Percentiles rank a stretch among this genome's conserved stretches.
Conservation (phyloP, 2,329 filamentous ascomycete genomes). For the Diplodia sapinea region DNA sequence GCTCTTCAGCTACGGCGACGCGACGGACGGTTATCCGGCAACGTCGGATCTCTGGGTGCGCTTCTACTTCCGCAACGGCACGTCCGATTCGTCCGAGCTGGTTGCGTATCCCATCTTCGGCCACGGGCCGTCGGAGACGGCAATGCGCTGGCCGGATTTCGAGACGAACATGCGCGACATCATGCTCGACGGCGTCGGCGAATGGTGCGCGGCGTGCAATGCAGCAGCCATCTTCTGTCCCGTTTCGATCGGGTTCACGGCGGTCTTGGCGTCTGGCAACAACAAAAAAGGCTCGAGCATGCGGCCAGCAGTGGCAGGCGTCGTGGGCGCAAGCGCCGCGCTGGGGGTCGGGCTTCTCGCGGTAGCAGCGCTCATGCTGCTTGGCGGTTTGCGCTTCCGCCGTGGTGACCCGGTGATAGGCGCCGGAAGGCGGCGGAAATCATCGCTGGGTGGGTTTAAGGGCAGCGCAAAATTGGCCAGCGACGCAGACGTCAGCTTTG, state of each 20-base stretch:
- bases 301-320: conserved; percentile 57
- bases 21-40: conserved; percentile 45
- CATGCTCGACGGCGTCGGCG: conserved; percentile 50
- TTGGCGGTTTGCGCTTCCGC: conserved; percentile 53
- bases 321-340: conserved; percentile 62
- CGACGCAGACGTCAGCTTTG: conserved; percentile 59
- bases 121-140: conserved; percentile 49
- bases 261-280: conserved; percentile 4
- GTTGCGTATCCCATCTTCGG: conserved; percentile 59
- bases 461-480: conserved; percentile 60
- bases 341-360: conserved; percentile 54
- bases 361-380: conserved; percentile 51
- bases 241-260: conserved; percentile 35
- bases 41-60: conserved; percentile 59
- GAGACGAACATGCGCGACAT: conserved; percentile 50
- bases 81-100: conserved; percentile 45
- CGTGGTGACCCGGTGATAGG: conserved; percentile 37
- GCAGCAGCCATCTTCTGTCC: conserved; percentile 58
- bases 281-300: not conserved
- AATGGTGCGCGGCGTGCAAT: conserved; percentile 61
- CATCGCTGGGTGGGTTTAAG: conserved; percentile 61
- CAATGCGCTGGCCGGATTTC: conserved; percentile 60
- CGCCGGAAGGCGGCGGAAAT: conserved; percentile 40
- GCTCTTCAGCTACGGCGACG: conserved; percentile 50
- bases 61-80: conserved; percentile 64